Evolutionary conservation across 2,329 filamentous ascomycete species (phyloP), one percentile per base, ranked within the genome.

Genomic region (Septoria petroselini): DNA sequence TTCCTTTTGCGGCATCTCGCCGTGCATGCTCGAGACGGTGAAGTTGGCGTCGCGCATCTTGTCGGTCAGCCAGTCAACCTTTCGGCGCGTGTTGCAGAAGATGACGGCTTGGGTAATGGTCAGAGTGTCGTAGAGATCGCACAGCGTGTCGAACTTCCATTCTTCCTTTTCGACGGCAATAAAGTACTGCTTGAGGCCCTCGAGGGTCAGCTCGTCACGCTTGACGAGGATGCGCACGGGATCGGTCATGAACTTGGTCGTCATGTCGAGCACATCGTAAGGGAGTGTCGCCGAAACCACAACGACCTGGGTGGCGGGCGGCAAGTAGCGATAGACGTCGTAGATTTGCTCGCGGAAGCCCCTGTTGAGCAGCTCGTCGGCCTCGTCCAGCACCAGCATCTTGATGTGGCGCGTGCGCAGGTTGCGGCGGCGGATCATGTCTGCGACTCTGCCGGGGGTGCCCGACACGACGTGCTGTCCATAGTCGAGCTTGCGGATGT

Each of bases 41-140:
- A 98, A 98, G 75, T 98, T 96, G 64, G 90, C 89, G 70, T 96
- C 93, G 58, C 90, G 87, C 88, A 98, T 95, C 79, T 98, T 98
- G 75, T 98, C 93, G 3, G 93, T 97, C 53, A 98, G 76, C 93
- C 93, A 98, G 71, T 98, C 93, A 45, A 98, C 93, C 86, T 98
- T 98, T 71, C 93, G 84, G 60, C 93, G 85, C 5, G 93, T 98
- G 74, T 98, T 98, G 80, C 93, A 98, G 79, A 98, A 98, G 70
- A 98, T 98, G 70, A 98, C 93, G 38, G 93, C 93, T 75, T 97
- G 93, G 12, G 93, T 97, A 67, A 98, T 97, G 48, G 93, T 98
- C 37, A 98, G 81, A 9, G 93, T 97, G 70, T 98, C 93, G 79
- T 98, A 98, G 50, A 98, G 84, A 74, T 98, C 93, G 72, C 90